These are phyloP conservation scores for Phylloporus rhodoxanthus DNA, from an alignment of 768 basidiomycete genomes.

Conservation along the genomic window DNA sequence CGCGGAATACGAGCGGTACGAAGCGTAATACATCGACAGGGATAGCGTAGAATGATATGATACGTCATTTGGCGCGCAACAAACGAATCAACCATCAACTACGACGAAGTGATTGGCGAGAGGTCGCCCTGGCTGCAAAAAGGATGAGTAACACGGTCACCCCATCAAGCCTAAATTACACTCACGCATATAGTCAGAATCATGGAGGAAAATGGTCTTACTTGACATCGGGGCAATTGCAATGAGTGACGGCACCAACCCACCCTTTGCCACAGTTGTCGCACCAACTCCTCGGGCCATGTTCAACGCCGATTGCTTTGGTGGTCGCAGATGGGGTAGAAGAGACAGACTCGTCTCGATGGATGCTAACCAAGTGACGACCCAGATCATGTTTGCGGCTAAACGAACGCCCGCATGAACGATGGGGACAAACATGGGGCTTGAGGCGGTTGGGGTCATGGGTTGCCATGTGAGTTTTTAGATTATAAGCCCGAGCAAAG, in stretches of 20 bases:
- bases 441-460: constrained; percentile 90
- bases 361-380: constrained; percentile 82
- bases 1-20: constrained; percentile 55
- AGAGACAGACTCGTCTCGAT: constrained; percentile 58
- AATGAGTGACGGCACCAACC: constrained; percentile 48
- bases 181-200: constrained; percentile 27
- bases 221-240: constrained; percentile 63
- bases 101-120: constrained; percentile 38
- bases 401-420: constrained; percentile 83
- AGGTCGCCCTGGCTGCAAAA: constrained; percentile 28
- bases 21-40: constrained; percentile 54
- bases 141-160: constrained; percentile 13
- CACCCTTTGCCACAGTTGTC: constrained; percentile 68
- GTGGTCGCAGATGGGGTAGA: constrained; percentile 36
- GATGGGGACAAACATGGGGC: constrained; percentile 83
- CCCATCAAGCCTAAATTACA: not conserved
- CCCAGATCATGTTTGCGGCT: constrained; percentile 92
- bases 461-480: constrained; percentile 93
- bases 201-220: constrained; percentile 29
- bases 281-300: constrained; percentile 62
- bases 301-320: constrained; percentile 63
- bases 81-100: constrained; percentile 36
- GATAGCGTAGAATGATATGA: constrained; percentile 32
- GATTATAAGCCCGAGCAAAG: constrained; percentile 89
- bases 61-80: constrained; percentile 26